phyloP scores from a whole-genome alignment of 495 filamentous ascomycete species.

The Aspergillus sclerotiicarbonarius region DNA sequence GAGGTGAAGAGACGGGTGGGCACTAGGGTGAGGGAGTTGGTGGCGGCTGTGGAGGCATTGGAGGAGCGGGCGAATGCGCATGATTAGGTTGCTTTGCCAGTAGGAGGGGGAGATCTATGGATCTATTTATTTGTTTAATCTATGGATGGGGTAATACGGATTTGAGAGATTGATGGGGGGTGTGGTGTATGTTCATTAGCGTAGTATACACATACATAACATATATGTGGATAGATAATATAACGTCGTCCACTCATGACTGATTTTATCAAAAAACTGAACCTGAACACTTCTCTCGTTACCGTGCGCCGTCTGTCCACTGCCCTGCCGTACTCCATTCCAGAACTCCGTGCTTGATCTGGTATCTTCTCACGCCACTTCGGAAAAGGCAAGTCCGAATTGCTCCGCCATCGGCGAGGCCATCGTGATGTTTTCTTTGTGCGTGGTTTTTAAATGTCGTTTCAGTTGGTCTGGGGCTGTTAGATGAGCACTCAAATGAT shows the following conservation, averaged over 20 bases:
- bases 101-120: neutral
- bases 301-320: too few species aligned
- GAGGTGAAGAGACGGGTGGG: conserved; percentile 42
- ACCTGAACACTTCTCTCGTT: too few species aligned
- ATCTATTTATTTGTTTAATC: too few species aligned
- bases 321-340: too few species aligned
- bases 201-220: neutral
- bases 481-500: too few species aligned
- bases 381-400: conserved; percentile 27
- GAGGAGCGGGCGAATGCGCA: conserved; percentile 38
- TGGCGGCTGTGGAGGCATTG: conserved; percentile 40
- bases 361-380: conserved; percentile 18
- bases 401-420: conserved; percentile 29
- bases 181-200: neutral
- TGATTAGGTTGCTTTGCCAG: conserved; percentile 22
- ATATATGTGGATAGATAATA: neutral
- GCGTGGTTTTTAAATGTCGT: conserved; percentile 44
- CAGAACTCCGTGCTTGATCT: too few species aligned
- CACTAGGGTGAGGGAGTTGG: conserved; percentile 43
- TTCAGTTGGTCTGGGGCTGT: conserved; percentile 42
- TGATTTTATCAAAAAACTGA: neutral
- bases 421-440: conserved; percentile 28
- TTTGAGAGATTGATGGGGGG: too few species aligned
- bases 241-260: neutral
- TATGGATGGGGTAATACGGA: neutral